These are phyloP conservation scores for Novakomyces olei DNA, from an alignment of 805 yeast species.

Conservation along the genomic window DNA sequence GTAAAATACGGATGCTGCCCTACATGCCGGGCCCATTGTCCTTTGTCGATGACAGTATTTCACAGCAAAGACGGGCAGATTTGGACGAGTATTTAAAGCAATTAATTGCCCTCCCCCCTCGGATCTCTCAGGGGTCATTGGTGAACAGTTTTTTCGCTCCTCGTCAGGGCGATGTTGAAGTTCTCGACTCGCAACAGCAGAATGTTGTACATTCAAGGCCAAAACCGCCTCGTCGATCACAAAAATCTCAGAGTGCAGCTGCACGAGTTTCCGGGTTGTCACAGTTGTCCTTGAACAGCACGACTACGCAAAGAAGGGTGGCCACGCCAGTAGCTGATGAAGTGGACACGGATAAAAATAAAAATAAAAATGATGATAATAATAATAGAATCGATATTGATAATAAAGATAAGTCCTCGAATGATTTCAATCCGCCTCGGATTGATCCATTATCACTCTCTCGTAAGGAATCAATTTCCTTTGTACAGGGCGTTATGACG, in stretches of 20 bases:
- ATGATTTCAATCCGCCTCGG: no score
- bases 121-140: constrained; percentile 22
- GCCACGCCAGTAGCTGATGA: not conserved
- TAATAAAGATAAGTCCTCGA: no score
- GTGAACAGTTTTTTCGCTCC: constrained; percentile 54
- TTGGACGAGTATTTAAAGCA: constrained; percentile 35
- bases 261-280: not conserved
- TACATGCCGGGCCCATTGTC: constrained; percentile 92
- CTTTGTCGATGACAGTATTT: constrained; percentile 59
- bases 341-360: not conserved
- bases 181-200: constrained; percentile 14
- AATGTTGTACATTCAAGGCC: constrained; percentile 17
- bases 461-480: no score
- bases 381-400: no score
- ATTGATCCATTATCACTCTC: no score
- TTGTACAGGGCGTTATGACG: no score
- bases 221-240: constrained; percentile 13
- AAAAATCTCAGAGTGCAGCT: not conserved
- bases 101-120: constrained; percentile 47
- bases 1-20: constrained; percentile 61
- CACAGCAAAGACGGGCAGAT: constrained; percentile 31
- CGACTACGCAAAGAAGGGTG: no score
- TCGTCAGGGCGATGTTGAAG: constrained; percentile 39
- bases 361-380: not conserved
- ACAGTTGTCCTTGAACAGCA: not conserved